Evolutionary conservation across 1,139 yeast genomes (phyloP).

Genomic region (Magnusiomyces ingens): DNA sequence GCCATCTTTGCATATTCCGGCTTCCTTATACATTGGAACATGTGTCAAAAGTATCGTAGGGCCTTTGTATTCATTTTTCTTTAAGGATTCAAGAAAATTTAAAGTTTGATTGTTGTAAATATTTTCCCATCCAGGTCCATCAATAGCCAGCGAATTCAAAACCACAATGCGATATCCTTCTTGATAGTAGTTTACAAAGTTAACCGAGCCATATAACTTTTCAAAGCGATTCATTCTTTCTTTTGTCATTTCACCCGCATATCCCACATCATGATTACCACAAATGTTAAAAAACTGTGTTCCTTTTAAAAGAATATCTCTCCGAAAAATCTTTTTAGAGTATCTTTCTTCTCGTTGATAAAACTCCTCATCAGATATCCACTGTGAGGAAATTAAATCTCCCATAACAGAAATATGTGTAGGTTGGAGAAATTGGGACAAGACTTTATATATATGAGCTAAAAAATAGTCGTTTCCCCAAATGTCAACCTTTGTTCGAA

Average conservation of each 20-base stretch:
- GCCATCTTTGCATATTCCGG: constrained; percentile 80
- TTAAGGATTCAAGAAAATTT: constrained; percentile 54
- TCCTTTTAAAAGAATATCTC: constrained; percentile 11
- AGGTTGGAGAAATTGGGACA: constrained; percentile 61
- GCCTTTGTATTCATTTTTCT: constrained; percentile 57
- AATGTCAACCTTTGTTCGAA: constrained; percentile 70
- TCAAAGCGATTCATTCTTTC: constrained; percentile 81
- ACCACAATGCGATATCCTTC: constrained; percentile 80
- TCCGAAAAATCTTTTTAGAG: constrained; percentile 36
- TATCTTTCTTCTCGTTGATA: constrained; percentile 69
- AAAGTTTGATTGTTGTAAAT: constrained; percentile 62
- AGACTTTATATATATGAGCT: constrained; percentile 68
- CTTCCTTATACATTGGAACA: constrained; percentile 77
- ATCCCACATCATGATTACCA: constrained; percentile 95
- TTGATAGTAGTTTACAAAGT: constrained; percentile 59
- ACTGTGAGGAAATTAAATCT: constrained; percentile 88
- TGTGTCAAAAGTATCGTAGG: constrained; percentile 81
- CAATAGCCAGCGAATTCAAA: constrained; percentile 72
- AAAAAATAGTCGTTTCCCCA: constrained; percentile 82
- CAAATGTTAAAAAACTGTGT: constrained; percentile 74
- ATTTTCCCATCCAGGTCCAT: constrained; percentile 82
- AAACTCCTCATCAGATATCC: constrained; percentile 87
- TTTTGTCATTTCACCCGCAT: constrained; percentile 89
- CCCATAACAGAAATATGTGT: constrained; percentile 86
- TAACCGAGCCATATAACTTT: constrained; percentile 71